A percentile compares a stretch with the other conserved stretches of the same genome.
Evolutionary conservation across 2,329 filamentous ascomycete genomes (phyloP).

Genomic region (Aspergillus flavus): DNA sequence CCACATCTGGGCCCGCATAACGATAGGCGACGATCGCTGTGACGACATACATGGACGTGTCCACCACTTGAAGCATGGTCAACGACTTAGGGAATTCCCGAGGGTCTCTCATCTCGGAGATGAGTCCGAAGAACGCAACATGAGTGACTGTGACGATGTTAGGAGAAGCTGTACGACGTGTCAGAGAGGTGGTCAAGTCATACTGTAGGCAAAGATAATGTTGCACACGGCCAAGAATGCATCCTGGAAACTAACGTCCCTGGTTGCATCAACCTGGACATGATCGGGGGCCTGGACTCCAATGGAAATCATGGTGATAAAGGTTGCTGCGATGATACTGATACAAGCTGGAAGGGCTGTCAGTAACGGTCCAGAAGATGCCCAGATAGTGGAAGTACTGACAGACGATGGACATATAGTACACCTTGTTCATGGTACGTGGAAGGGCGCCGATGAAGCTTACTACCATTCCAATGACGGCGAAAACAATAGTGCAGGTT

Average conservation of each 20-base stretch:
- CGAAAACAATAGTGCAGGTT: conserved; percentile 65
- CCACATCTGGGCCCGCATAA: conserved; percentile 63
- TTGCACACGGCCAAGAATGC: conserved; percentile 65
- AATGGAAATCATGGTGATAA: conserved; percentile 67
- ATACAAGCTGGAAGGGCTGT: conserved; percentile 53
- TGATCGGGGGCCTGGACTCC: conserved; percentile 53
- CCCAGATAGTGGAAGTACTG: conserved; percentile 13
- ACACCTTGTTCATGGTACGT: conserved; percentile 63
- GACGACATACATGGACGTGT: conserved; percentile 65
- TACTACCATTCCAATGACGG: conserved; percentile 59
- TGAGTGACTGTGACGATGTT: conserved; percentile 50
- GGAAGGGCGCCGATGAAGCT: conserved; percentile 63
- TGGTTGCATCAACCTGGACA: conserved; percentile 38
- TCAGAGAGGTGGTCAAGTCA: neutral
- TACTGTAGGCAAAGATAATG: conserved; percentile 70
- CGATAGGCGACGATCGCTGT: conserved; percentile 69
- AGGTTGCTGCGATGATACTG: conserved; percentile 64
- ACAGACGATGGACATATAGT: conserved; percentile 63
- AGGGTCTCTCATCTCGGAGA: conserved; percentile 65
- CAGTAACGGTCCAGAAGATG: neutral
- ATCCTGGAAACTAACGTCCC: conserved; percentile 51
- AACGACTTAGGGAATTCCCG: conserved; percentile 65
- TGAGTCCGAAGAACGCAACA: conserved; percentile 68
- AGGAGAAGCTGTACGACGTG: neutral
- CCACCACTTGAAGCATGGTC: conserved; percentile 60